Evolutionary conservation across 768 basidiomycete species (phyloP), one percentile per base, ranked within the genome.

Genomic region (Collybiopsis luxurians): DNA sequence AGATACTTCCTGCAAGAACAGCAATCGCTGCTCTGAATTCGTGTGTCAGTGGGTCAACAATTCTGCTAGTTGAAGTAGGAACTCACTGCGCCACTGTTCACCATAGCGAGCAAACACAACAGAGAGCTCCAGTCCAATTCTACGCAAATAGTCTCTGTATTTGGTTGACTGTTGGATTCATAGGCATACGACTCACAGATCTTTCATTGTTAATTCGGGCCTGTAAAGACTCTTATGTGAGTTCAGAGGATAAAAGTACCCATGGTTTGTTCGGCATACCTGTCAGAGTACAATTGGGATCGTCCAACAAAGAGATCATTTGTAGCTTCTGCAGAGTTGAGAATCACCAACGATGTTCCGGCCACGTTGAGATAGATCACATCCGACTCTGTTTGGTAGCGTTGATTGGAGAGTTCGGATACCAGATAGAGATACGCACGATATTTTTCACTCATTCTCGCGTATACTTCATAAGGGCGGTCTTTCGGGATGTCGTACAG

Each of bases 231-330:
- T n/a, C 5, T 24, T 19, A 24, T 44, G 24, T 39, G 11, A 39
- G 11, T 39, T 11, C n/a, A 44, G n/a, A 19, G n/a, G n/a, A 44
- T 44, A n/a, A 7, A n/a, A 44, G 43, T n/a, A 44, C 31, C 13
- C 31, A 34, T 34, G 5, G 13, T 6, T 5, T 6, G 31, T 34
- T 34, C 31, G 4, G 26, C 47, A 26, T 9, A 48, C 47, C 47
- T 48, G 42, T 75, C 74, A 1, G 73, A 74, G 48, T 74, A 75
- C 2, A 67, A 70, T 43, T 63, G 52, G 2, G 70, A 71, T n/a
- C 71, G 67, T 7, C 65, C 64, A 24, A 75, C 71, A 23, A 74
- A 65, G 27, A 74, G 66, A n/a, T 75, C 72, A 38, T 58, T 64
- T 26, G 67, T 65, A 19, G 70, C 59, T 19, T 67, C 59, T 43